Evolutionary conservation across 768 basidiomycete species (phyloP).

Genomic region (Leccinum rimulosum): DNA sequence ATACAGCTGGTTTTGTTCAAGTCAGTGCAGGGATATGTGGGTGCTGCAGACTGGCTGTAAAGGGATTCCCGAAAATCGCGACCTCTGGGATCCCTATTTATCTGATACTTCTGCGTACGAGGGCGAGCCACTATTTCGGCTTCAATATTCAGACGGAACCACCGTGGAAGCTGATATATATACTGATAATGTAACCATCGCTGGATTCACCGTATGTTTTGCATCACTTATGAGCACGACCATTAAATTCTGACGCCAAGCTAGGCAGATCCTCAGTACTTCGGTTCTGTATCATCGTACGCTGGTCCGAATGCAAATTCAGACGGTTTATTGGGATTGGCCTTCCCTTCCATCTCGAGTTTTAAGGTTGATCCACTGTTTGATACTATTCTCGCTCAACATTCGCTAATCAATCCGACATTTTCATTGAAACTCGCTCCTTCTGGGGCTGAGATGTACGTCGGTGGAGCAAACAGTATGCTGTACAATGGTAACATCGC

Average conservation of each 20-base stretch:
- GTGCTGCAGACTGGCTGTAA: neutral
- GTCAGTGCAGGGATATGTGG: neutral
- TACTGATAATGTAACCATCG: neutral
- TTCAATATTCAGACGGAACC: neutral
- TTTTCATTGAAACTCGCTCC: no score
- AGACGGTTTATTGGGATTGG: neutral
- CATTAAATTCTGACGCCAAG: neutral
- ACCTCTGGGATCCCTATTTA: neutral
- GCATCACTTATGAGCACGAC: neutral
- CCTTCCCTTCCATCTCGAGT: neutral
- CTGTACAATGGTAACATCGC: no score
- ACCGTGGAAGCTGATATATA: neutral
- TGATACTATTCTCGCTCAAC: neutral
- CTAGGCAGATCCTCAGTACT: neutral
- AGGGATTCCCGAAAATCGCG: neutral
- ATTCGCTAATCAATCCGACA: neutral
- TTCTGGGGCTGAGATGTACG: no score
- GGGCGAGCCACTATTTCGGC: neutral
- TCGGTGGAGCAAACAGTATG: no score
- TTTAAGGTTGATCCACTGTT: neutral
- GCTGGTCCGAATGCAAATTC: neutral
- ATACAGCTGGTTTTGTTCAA: no score
- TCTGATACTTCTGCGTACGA: neutral
- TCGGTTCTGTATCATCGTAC: neutral
- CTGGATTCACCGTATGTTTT: neutral